These are phyloP conservation scores for Eleusine coracana DNA, from an alignment of 176 grass and related monocot genomes.

Conservation along the genomic window DNA sequence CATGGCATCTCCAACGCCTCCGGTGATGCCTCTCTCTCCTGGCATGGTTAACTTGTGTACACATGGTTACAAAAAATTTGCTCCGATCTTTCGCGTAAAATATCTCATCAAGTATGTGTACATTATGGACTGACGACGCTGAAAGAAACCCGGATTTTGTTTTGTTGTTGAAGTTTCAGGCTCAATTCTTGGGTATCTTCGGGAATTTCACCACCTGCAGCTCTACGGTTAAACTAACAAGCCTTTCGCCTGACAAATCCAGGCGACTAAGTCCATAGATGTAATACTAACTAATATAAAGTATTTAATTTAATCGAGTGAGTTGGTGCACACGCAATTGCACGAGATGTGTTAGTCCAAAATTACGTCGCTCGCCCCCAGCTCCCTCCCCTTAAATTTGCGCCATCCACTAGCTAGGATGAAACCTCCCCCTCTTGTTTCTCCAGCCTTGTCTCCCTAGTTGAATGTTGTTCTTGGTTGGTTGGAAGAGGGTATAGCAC, in stretches of 20 bases:
- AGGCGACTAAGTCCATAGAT: neutral
- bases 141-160: conserved; percentile 8
- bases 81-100: conserved; percentile 2
- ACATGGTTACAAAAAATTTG: neutral
- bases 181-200: conserved; percentile 4
- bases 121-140: neutral
- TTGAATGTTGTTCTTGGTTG: neutral
- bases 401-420: too few relatives aligned
- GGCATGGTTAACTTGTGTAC: neutral
- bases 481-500: neutral
- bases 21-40: neutral
- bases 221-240: conserved; percentile 7
- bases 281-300: neutral
- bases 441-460: neutral
- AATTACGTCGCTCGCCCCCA: neutral
- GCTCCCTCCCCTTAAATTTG: neutral
- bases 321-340: conserved; percentile 38
- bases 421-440: neutral
- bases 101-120: conserved; percentile 16
- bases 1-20: neutral
- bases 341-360: conserved; percentile 17
- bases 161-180: conserved; percentile 21
- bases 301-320: conserved; percentile 13
- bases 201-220: conserved; percentile 27
- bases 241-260: neutral